These are phyloP conservation scores for Pseudonitzschia delicatissima DNA, from an alignment of 108 stramenopile genomes.

Conservation along the genomic window DNA sequence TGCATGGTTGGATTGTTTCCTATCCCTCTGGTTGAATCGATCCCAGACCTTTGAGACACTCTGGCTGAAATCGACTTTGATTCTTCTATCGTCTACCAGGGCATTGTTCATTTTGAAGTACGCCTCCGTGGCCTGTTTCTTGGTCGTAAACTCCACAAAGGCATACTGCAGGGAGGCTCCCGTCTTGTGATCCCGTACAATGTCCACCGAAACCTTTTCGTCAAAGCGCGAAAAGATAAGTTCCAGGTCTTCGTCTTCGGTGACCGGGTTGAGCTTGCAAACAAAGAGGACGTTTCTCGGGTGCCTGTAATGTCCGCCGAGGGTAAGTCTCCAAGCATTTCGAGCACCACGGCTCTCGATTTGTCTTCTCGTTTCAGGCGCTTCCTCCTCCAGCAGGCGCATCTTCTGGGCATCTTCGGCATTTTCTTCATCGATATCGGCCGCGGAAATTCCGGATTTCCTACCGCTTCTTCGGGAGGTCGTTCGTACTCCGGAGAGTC, in stretches of 20 bases:
- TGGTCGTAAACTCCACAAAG: slow-evolving; percentile 92
- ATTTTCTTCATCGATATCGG: slow-evolving; percentile 49
- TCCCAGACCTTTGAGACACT: slow-evolving; percentile 96
- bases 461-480: slow-evolving; percentile 84
- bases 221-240: slow-evolving; percentile 96
- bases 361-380: slow-evolving; percentile 73
- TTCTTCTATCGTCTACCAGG: slow-evolving; percentile 96
- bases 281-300: slow-evolving; percentile 98
- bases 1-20: slow-evolving; percentile 6
- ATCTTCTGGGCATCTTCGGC: slow-evolving; percentile 37
- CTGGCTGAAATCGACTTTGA: slow-evolving; percentile 97
- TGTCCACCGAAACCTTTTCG: slow-evolving; percentile 81
- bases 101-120: slow-evolving; percentile 99
- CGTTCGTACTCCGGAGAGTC: slow-evolving; percentile 64
- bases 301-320: slow-evolving; percentile 83
- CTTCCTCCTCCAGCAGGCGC: slow-evolving; percentile 45
- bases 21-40: slow-evolving; percentile 48
- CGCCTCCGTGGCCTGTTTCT: slow-evolving; percentile 89
- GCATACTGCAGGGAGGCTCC: slow-evolving; percentile 95
- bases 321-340: slow-evolving; percentile 95
- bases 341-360: slow-evolving; percentile 93
- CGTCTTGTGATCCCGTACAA: slow-evolving; percentile 93
- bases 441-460: slow-evolving; percentile 58
- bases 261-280: slow-evolving; percentile 97
- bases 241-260: slow-evolving; percentile 96